A percentile compares a stretch with the other conserved stretches of the same genome.
These are phyloP conservation scores for Flammula alnicola DNA, from an alignment of 1,284 basidiomycete genomes.

Conservation along the genomic window DNA sequence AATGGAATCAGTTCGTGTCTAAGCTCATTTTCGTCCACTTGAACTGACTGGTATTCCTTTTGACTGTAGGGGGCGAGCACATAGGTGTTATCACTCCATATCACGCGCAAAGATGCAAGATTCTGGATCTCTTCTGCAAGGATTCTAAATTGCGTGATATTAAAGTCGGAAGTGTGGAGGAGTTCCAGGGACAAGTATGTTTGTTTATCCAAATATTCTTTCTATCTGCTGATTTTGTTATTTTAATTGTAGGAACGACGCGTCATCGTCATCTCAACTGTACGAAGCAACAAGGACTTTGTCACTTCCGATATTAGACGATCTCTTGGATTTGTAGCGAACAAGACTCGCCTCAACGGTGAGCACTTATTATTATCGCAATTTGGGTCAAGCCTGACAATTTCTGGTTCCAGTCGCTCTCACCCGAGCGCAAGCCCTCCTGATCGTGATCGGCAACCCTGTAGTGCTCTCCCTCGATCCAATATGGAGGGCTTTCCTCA, in stretches of 20 bases:
- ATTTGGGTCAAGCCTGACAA: background rate
- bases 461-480: conserved; percentile 60
- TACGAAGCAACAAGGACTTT: conserved; percentile 60
- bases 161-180: conserved; percentile 68
- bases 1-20: conserved; percentile 44
- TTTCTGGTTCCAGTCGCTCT: conserved; percentile 48
- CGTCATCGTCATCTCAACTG: conserved; percentile 70
- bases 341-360: conserved; percentile 69
- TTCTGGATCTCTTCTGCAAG: conserved; percentile 37
- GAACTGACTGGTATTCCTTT: background rate
- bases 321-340: conserved; percentile 68
- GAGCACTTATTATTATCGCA: conserved; percentile 16
- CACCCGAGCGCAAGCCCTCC: conserved; percentile 58
- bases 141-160: conserved; percentile 40
- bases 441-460: conserved; percentile 60
- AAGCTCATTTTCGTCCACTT: background rate
- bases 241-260: conserved; percentile 53
- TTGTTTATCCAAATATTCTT: background rate
- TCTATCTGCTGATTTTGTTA: background rate
- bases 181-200: conserved; percentile 67
- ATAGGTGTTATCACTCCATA: conserved; percentile 70
- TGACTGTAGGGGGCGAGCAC: conserved; percentile 43
- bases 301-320: conserved; percentile 61
- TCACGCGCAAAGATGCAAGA: conserved; percentile 60
- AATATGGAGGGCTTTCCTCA: conserved; percentile 58